Conservation (phyloP, 163 green algal species). For the Chlamydomonas reinhardtii region DNA sequence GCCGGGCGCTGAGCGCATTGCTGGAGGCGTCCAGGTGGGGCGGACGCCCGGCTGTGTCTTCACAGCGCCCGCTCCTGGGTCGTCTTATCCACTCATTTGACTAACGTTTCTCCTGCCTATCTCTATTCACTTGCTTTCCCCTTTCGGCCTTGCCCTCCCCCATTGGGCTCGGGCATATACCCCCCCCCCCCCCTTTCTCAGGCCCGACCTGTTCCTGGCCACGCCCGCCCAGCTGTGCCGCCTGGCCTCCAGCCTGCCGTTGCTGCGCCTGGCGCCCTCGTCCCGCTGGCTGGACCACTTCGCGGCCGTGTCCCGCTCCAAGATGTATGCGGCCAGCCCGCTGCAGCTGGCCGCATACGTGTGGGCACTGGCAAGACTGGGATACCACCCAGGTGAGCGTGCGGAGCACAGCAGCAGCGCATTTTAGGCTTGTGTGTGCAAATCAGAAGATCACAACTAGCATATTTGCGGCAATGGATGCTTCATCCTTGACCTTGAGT, state of each 20-base stretch:
- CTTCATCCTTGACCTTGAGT: too few relatives aligned
- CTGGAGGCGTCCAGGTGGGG: constrained; percentile 26
- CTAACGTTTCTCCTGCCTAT: too few relatives aligned
- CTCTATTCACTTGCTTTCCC: too few relatives aligned
- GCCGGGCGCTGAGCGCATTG: neutral
- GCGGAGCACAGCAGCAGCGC: neutral
- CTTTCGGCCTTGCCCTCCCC: too few relatives aligned
- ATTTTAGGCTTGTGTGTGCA: too few relatives aligned
- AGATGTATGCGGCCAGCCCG: constrained; percentile 18
- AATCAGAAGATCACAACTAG: too few relatives aligned
- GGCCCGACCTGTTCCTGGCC: constrained; percentile 41
- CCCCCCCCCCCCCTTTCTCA: neutral
- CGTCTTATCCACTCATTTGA: too few relatives aligned
- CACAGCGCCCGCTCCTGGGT: too few relatives aligned
- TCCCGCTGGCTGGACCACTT: constrained; percentile 26
- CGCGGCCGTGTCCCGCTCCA: neutral
- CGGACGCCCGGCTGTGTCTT: too few relatives aligned
- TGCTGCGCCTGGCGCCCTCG: constrained; percentile 6
- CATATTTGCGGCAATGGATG: too few relatives aligned
- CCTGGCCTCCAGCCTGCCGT: constrained; percentile 16
- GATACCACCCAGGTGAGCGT: constrained; percentile 20
- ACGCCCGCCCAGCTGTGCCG: constrained; percentile 15
- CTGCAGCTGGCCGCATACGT: neutral
- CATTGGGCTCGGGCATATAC: too few relatives aligned
- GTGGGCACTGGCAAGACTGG: constrained; percentile 8